Percentiles rank a stretch among this genome's conserved stretches.
phyloP scores from a whole-genome alignment of 768 basidiomycete genomes.

The Xerocomellus dryophilus region DNA sequence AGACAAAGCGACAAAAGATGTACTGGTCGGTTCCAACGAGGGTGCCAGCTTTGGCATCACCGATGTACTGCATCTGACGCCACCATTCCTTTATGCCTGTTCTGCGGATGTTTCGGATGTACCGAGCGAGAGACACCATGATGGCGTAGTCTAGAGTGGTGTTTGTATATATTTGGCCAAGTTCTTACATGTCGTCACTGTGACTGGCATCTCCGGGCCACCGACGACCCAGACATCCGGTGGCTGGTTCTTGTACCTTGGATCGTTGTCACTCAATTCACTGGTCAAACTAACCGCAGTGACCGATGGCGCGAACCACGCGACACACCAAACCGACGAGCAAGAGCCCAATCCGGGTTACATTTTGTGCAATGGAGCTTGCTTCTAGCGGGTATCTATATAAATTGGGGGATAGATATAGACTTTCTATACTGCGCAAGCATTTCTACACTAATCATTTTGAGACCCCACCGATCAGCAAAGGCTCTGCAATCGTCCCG shows the following conservation, averaged over 20 bases:
- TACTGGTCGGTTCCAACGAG: conserved; percentile 80
- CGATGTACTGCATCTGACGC: conserved; percentile 89
- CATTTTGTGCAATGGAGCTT: not conserved
- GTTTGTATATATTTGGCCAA: conserved; percentile 27
- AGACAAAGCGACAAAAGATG: conserved; percentile 31
- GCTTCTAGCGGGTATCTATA: not conserved
- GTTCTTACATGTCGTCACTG: too few species aligned
- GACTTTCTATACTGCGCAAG: conserved; percentile 44
- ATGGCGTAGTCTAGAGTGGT: conserved; percentile 5
- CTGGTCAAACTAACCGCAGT: too few species aligned
- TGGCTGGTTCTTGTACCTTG: too few species aligned
- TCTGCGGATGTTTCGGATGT: conserved; percentile 69
- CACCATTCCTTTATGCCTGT: conserved; percentile 86
- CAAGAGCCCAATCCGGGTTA: not conserved
- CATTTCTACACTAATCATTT: conserved; percentile 94
- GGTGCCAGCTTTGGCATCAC: conserved; percentile 86
- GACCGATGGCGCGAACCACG: too few species aligned
- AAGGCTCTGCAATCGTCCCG: conserved; percentile 91
- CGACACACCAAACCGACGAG: too few species aligned
- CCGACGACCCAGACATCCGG: too few species aligned
- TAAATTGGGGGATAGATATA: not conserved
- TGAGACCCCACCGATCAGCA: conserved; percentile 84
- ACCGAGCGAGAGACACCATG: conserved; percentile 75
- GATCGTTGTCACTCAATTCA: too few species aligned
- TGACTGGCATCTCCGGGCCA: not conserved